Base-by-base conservation (phyloP, 1,139 yeast species). In the Saccharomyces hybrid region DNA sequence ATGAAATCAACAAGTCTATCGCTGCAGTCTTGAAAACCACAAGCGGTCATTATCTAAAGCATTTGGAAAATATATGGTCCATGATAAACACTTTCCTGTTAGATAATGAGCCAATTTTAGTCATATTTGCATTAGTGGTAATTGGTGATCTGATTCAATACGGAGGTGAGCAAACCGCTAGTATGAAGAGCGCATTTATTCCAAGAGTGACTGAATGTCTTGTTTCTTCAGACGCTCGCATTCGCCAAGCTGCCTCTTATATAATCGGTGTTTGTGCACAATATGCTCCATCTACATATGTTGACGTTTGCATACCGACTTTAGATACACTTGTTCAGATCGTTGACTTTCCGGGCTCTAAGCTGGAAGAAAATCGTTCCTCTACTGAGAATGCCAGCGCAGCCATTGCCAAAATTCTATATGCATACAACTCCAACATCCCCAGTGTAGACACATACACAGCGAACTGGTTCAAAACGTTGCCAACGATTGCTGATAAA, bases 331-430 rank as follows among this genome's bases (percentile, higher is more conserved):
- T 93, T 71, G 80, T 87, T 65, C 83, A 83, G 63, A 81, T 89
- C 75, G 81, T 86, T 23, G 78, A 82, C 48, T 83, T 84, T 27
- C 91, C 96, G n/a, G 96, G 89, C 62, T 86, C 97, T 3, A 82
- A 88, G 59, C 81, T 85, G 8, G 96, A 88, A 52, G 97, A 88
- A 57, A 90, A 90, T 63, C 73, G 87, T 34, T 80, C 80, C 59
- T 96, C 97, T 4, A 90, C 98, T 0, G 99, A 93, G 70, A 87
- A 87, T 64, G 85, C 90, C 14, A 78, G 86, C 54, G 79, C 89
- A 2, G 83, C 98, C 1, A 85, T 93, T 61, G 93, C 98, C 47
- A 88, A 88, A 69, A 82, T 91, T 20, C 76, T 86, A 57, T 84
- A 79, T 59, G 70, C 79, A 14, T 83, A 74, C 62, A 83, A 84